phyloP scores from a whole-genome alignment of 2,329 filamentous ascomycete genomes.

The Phyllosticta citrichinensis region DNA sequence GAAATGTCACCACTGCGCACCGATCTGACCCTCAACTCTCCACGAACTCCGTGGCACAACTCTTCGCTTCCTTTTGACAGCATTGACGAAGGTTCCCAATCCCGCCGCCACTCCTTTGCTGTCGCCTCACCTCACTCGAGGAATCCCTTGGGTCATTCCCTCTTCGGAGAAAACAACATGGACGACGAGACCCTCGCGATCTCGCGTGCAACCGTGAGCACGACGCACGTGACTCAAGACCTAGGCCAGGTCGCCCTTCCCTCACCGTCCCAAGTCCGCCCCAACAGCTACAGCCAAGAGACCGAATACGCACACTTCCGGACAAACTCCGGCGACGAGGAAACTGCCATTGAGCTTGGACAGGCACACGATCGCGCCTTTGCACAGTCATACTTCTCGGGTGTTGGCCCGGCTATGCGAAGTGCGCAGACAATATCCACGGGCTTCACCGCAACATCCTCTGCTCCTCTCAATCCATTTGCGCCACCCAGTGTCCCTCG shows the following conservation, averaged over 20 bases:
- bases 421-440: slow-evolving; percentile 28
- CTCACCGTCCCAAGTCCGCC: slow-evolving; percentile 2
- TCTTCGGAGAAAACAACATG: slow-evolving; percentile 14
- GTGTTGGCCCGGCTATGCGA: slow-evolving; percentile 24
- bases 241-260: neutral
- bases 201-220: neutral
- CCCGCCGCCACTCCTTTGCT: slow-evolving; percentile 68
- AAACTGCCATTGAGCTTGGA: slow-evolving; percentile 7
- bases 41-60: slow-evolving; percentile 55
- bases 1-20: slow-evolving; percentile 21
- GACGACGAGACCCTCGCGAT: slow-evolving; percentile 1
- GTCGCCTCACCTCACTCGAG: slow-evolving; percentile 14
- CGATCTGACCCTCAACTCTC: slow-evolving; percentile 23
- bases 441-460: slow-evolving; percentile 10
- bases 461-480: slow-evolving; percentile 21
- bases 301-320: slow-evolving; percentile 8
- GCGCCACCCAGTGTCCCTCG: slow-evolving; percentile 23
- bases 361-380: slow-evolving; percentile 10
- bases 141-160: slow-evolving; percentile 18
- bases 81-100: slow-evolving; percentile 53
- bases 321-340: slow-evolving; percentile 9
- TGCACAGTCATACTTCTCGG: slow-evolving; percentile 27
- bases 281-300: slow-evolving; percentile 4
- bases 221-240: neutral
- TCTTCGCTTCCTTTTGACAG: slow-evolving; percentile 48